phyloP scores from a whole-genome alignment of 352 stramenopile species.

The Lagenidium giganteum region DNA sequence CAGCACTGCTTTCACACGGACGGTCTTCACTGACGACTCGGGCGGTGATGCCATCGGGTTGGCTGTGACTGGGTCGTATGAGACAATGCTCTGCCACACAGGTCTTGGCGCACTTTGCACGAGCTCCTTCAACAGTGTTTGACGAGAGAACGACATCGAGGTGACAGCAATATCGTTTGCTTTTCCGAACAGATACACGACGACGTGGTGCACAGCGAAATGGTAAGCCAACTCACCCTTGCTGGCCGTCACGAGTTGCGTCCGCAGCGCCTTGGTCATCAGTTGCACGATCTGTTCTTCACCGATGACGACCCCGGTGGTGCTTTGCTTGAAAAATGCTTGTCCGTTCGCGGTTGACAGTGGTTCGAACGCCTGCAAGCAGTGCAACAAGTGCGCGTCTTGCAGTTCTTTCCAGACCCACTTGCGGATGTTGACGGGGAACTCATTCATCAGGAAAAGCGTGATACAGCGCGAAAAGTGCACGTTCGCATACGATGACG shows the following conservation, averaged over 20 bases:
- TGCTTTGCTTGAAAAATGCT: conserved; percentile 25
- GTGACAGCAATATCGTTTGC: no score
- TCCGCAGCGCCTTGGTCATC: conserved; percentile 36
- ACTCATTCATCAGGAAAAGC: conserved; percentile 37
- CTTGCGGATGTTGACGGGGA: conserved; percentile 34
- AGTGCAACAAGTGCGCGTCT: conserved; percentile 31
- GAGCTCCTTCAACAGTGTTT: conserved; percentile 46
- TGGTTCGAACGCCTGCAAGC: conserved; percentile 21
- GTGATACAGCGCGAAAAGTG: conserved; percentile 49
- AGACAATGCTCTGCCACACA: no score
- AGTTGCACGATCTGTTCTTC: conserved; percentile 36
- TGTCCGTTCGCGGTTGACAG: conserved; percentile 2
- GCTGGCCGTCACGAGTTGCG: conserved; percentile 20
- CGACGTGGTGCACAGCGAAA: conserved; percentile 42
- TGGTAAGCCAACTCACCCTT: conserved; percentile 35
- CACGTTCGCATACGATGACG: conserved; percentile 41
- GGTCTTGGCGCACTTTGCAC: no score
- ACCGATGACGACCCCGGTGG: neutral
- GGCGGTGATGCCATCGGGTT: no score
- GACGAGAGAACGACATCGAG: conserved; percentile 37
- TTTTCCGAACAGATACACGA: conserved; percentile 33
- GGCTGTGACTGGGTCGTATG: no score
- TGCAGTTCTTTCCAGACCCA: conserved; percentile 57
- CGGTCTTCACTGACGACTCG: no score
- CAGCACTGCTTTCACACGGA: no score